Evolutionary conservation across 2,329 filamentous ascomycete species (phyloP).

Genomic region (Ophiostoma ips): DNA sequence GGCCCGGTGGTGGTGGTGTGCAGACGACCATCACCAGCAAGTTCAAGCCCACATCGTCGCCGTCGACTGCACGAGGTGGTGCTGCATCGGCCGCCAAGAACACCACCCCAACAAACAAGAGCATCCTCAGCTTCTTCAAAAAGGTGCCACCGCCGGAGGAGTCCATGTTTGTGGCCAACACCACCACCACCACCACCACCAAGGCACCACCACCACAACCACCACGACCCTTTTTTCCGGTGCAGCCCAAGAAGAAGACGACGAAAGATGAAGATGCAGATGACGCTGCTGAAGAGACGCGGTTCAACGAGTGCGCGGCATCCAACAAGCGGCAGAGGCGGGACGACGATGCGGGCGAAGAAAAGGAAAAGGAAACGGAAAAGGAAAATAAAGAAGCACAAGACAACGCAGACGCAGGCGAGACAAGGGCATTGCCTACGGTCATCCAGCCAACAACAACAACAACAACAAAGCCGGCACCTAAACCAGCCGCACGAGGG

Average conservation of each 20-base stretch:
- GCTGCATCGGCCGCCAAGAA: conserved; percentile 4
- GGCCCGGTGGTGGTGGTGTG: conserved; percentile 1
- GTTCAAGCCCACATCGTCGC: not conserved
- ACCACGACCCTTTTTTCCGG: not conserved
- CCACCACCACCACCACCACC: not conserved
- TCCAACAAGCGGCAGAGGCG: conserved; percentile 6
- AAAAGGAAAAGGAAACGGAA: not conserved
- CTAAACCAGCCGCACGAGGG: conserved; percentile 20
- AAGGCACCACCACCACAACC: not conserved
- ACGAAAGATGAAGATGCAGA: not conserved
- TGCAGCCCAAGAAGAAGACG: not conserved
- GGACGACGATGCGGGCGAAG: not conserved
- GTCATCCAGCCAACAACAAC: conserved; percentile 23
- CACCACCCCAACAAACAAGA: conserved; percentile 33
- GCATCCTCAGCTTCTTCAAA: conserved; percentile 63
- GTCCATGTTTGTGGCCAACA: conserved; percentile 35
- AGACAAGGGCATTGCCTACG: not conserved
- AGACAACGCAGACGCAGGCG: too few relatives aligned
- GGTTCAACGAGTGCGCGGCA: conserved; percentile 3
- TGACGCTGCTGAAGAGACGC: not conserved
- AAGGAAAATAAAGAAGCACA: not conserved
- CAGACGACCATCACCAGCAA: conserved; percentile 5
- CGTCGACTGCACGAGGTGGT: conserved; percentile 6
- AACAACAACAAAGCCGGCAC: conserved; percentile 32
- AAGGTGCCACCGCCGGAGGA: conserved; percentile 49